Conservation (phyloP, 345 rosid genomes). For the Melastoma malabathricum region DNA sequence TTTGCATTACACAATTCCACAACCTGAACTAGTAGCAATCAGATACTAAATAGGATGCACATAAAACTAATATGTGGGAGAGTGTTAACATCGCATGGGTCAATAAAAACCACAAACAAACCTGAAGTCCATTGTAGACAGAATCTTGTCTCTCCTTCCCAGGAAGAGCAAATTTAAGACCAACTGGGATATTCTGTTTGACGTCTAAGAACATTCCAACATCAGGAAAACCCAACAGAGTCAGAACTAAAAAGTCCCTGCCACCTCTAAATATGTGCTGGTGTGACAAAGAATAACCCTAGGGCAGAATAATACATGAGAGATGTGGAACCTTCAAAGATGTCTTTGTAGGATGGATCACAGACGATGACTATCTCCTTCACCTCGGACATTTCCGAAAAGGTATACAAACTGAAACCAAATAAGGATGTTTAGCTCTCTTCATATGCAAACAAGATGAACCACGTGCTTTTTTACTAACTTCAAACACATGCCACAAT, state of each 20-base stretch:
- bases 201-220: conserved; percentile 28
- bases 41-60: not conserved
- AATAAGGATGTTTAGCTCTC: not conserved
- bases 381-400: conserved; percentile 63
- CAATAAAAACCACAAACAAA: conserved; percentile 7
- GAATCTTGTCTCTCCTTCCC: conserved; percentile 98
- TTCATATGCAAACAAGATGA: not conserved
- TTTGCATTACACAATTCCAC: too few species aligned
- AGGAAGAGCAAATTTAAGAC: conserved; percentile 70
- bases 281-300: too few species aligned
- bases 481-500: too few species aligned
- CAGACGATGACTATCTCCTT: conserved; percentile 94
- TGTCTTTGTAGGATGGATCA: conserved; percentile 77
- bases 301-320: conserved; percentile 1
- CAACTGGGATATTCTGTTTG: conserved; percentile 31
- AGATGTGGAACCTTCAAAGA: conserved; percentile 61
- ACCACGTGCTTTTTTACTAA: not conserved
- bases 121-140: conserved; percentile 87
- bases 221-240: too few species aligned
- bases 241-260: too few species aligned
- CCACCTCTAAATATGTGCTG: too few species aligned
- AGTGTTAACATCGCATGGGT: not conserved
- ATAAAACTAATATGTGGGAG: not conserved
- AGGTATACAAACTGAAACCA: conserved; percentile 59
- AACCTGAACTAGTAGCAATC: too few species aligned